Evolutionary conservation across 1,284 basidiomycete genomes (phyloP), one percentile per base, ranked within the genome.

Genomic region (Earliella scabrosa): DNA sequence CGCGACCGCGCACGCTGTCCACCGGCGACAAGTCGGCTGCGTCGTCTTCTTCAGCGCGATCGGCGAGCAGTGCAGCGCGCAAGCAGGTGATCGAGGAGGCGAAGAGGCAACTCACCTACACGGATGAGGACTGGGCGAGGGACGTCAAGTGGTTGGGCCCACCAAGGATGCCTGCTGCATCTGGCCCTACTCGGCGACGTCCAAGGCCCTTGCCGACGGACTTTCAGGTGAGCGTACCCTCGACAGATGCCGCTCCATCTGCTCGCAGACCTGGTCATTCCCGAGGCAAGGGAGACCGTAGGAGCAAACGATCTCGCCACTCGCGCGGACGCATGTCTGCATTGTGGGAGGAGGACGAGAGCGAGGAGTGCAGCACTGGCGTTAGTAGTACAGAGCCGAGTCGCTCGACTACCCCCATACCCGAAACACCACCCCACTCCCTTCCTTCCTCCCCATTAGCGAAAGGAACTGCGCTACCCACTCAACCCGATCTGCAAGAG

Each of bases 141-240:
- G 86, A 88, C 56, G 83, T 86, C 18, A 77, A 83, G 38, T 86
- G 83, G 83, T 79, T 88, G 29, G 78, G 79, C 10, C 71, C 77
- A 8, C 73, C 78, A n/a, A 55, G 50, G 41, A 63, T 63, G 14
- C 66, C 71, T 11, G 62, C 70, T 18, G 60, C 69, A 7, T 50
- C 66, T 13, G 49, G 60, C 23, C 60, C 66, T 24, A 51, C 65
- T 6, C 63, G 61, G 54, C 59, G 57, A 54, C 55, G 31, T 35
- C 43, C 61, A 18, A 56, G 54, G 52, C 59, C 54, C 21, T 57
- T 67, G 27, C 53, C 67, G 45, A 51, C 68, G 10, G 65, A 68
- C 56, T 56, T 62, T 51, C 56, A 60, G 52, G 57, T 64, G 27
- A 61, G 60, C 14, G 57, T 59, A 26, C 59, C 62, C 34, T 45